A percentile compares a stretch with the other conserved stretches of the same genome.
phyloP scores from a whole-genome alignment of 768 basidiomycete species.

The Lanmaoa rubissima region DNA sequence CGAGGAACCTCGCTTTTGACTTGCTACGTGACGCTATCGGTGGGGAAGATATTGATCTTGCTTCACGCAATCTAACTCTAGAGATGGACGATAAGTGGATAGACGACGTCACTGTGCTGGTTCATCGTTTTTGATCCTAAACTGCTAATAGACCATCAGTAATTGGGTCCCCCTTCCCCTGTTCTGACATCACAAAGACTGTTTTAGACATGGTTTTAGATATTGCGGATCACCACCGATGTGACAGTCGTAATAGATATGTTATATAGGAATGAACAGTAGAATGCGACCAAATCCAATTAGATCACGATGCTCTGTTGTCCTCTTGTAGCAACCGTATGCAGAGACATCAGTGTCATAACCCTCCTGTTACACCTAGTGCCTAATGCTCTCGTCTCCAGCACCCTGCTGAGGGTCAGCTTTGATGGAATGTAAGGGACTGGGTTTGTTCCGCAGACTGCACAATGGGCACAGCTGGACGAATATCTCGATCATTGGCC shows the following conservation, averaged over 20 bases:
- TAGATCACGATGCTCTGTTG: neutral
- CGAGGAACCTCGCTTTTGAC: constrained; percentile 38
- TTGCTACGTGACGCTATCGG: constrained; percentile 44
- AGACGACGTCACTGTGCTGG: constrained; percentile 47
- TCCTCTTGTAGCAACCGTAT: neutral
- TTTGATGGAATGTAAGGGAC: constrained; percentile 21
- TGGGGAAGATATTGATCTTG: constrained; percentile 38
- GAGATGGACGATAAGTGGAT: constrained; percentile 53
- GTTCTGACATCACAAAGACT: neutral
- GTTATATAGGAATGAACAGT: constrained; percentile 14
- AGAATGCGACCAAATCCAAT: constrained; percentile 3
- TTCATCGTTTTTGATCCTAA: constrained; percentile 36
- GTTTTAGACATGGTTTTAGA: constrained; percentile 7
- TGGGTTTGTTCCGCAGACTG: constrained; percentile 41
- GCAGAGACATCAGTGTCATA: neutral
- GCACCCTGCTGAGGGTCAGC: constrained; percentile 13
- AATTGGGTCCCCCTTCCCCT: neutral
- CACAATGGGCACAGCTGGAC: constrained; percentile 57
- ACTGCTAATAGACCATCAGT: constrained; percentile 1
- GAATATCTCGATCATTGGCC: constrained; percentile 74
- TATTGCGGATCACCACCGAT: constrained; percentile 7
- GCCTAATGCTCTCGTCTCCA: constrained; percentile 25
- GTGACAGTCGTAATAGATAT: constrained; percentile 11
- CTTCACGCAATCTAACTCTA: constrained; percentile 45
- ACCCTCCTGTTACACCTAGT: neutral